Conservation (phyloP, 2,329 filamentous ascomycete species). For the Arthrobotrys iridis region DNA sequence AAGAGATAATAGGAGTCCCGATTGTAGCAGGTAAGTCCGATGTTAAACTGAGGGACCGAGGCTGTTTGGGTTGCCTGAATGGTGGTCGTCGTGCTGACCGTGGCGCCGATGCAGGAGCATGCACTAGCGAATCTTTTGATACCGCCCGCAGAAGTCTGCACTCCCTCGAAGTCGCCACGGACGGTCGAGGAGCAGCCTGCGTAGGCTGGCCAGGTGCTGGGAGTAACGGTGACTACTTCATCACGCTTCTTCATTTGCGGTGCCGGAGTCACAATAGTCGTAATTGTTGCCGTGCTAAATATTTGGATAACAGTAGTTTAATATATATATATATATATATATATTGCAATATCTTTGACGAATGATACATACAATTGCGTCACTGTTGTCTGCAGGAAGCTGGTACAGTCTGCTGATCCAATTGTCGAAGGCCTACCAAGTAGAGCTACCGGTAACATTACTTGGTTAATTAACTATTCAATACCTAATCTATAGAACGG, state of each 20-base stretch:
- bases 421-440: not conserved
- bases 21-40: not conserved
- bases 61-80: slow-evolving; percentile 7
- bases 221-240: not conserved
- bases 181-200: slow-evolving; percentile 12
- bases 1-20: slow-evolving; percentile 8
- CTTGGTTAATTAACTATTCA: not conserved
- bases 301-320: not conserved
- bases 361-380: not conserved
- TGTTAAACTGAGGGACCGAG: not conserved
- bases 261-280: not conserved
- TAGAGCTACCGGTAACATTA: not conserved
- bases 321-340: not conserved
- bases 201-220: too few species aligned
- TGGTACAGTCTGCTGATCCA: not conserved
- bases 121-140: slow-evolving; percentile 10
- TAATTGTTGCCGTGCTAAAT: not conserved
- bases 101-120: slow-evolving; percentile 6
- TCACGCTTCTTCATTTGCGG: not conserved
- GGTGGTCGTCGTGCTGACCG: not conserved
- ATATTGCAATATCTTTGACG: too few species aligned
- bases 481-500: not conserved
- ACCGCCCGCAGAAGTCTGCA: not conserved
- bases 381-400: slow-evolving; percentile 1
- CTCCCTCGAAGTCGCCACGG: not conserved